Evolutionary conservation across 75 land plant genomes (phyloP), one percentile per base, ranked within the genome.

Genomic region (Larix kaempferi): DNA sequence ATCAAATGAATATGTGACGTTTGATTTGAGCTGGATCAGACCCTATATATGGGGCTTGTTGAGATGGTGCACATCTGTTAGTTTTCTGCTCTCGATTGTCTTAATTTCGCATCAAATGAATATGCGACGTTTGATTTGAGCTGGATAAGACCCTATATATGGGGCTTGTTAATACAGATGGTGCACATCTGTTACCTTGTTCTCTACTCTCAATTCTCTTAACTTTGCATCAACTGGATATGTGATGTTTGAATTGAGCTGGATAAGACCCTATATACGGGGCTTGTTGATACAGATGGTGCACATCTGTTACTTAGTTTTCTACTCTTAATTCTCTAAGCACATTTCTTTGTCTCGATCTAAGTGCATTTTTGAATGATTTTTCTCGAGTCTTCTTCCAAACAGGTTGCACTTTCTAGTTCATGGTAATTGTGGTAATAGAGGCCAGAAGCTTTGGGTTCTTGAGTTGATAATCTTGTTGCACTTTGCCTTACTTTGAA

Each of bases 381-480:
- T 66, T 17, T 37, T 66, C 17, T 66, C 37, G 19, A 0, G 6
- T 35, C 33, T 37, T 66, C 37, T 41, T 35, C 41, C 41, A 37
- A 35, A 2, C 21, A 19, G 49, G 21, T 35, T 33, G 71, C 44
- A 39, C 11, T 67, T 67, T 67, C 2, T 67, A 67, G 49, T 6
- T 35, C 2, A 67, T 37, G 10, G 71, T 17, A 8, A 44, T 44
- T 44, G 5, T 64, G 67, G 67, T 64, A 35, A 35, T 39, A 67
- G 22, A 37, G n/a, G 49, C 49, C 19, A 67, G 23, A 65, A 35
- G 71, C 71, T 65, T 65, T 17, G 35, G 71, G 71, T 67, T 67
- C 71, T 67, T 16, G 67, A 67, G 37, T 67, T 67, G 44, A 67
- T 67, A 39, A 15, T 21, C 10, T 37, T 21, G 44, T 35, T 10